Evolutionary conservation across 805 yeast species (phyloP).

Genomic region (Metschnikowia hibisci): DNA sequence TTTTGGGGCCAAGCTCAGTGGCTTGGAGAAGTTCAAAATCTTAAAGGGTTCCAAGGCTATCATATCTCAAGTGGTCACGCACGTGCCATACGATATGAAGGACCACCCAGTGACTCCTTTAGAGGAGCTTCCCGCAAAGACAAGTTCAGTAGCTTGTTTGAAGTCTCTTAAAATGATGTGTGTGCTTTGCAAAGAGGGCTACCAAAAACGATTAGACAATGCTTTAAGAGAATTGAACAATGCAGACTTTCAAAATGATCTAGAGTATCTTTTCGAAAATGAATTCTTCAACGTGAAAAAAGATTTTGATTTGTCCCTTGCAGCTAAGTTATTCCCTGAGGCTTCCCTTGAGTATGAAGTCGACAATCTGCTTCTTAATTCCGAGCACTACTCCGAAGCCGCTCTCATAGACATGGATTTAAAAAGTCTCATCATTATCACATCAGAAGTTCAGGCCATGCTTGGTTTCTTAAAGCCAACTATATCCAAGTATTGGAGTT

Average conservation of each 20-base stretch:
- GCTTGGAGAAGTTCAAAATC: conserved; percentile 27
- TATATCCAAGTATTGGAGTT: conserved; percentile 10
- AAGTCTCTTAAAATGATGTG: conserved; percentile 26
- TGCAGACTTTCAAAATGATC: conserved; percentile 16
- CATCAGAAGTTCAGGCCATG: conserved; percentile 24
- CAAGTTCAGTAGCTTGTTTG: conserved; percentile 23
- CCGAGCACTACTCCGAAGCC: conserved; percentile 22
- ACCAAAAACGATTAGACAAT: conserved; percentile 31
- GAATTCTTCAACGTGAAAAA: conserved; percentile 18
- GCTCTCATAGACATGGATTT: conserved; percentile 40
- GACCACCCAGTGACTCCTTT: conserved; percentile 32
- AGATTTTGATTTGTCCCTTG: conserved; percentile 27
- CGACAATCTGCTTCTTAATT: conserved; percentile 3
- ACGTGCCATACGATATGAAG: conserved; percentile 42
- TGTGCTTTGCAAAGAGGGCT: conserved; percentile 32
- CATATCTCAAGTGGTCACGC: conserved; percentile 28
- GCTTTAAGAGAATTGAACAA: conserved; percentile 24
- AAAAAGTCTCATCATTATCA: conserved; percentile 25
- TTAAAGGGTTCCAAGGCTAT: conserved; percentile 24
- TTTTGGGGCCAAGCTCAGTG: conserved; percentile 26
- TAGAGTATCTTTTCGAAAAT: conserved; percentile 20
- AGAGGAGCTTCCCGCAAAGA: conserved; percentile 25
- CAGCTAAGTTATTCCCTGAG: conserved; percentile 2
- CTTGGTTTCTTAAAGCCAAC: conserved; percentile 24
- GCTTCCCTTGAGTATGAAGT: conserved; percentile 8